Base-by-base conservation (phyloP, 345 rosid genomes). In the Populus deltoides region DNA sequence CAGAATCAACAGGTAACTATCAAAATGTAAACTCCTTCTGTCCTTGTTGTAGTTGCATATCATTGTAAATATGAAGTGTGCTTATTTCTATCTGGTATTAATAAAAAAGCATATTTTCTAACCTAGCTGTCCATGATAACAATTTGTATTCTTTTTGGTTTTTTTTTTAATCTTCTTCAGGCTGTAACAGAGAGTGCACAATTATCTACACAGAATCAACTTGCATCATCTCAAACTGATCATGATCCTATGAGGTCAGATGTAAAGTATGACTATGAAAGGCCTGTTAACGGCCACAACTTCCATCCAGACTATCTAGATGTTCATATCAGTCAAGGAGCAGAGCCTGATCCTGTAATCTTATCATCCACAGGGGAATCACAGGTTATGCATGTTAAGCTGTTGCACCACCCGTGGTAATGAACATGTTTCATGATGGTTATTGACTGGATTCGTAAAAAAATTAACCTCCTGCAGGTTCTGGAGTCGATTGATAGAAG, bases 1-100 rank as follows among this genome's bases (percentile, higher is more conserved):
- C 94, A 85, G 79, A 93, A 86, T 80, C 94, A 87, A 72, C 92
- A 81, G 93, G 98, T 94, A 75, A 22, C 68, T 69, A 68, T 75
- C n/a, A 25, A 39, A 43, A 33, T 36, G 71, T 74, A 59, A 24
- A 8, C 38, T 9, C 79, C 45, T 81, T 74, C 49, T 70, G 20
- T 74, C 17, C 27, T 27, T 24, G 8, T 71, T 66, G 29, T 51
- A 22, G 49, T 27, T 27, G 11, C 12, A 15, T 33, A 24, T 35
- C 66, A 6, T 70, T 62, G 20, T 18, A 27, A 29, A 10, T 18
- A 20, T 29, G 12, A 57, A n/a, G 13, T 8, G 47, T 57, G 9
- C 25, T 33, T 10, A 22, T 53, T 59, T 57, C 31, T 10, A 15
- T 36, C 59, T 38, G 18, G 7, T 57, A n/a, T 15, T 3, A 36